phyloP scores from a whole-genome alignment of 2,329 filamentous ascomycete species.

The Dactylellina haptotyla region DNA sequence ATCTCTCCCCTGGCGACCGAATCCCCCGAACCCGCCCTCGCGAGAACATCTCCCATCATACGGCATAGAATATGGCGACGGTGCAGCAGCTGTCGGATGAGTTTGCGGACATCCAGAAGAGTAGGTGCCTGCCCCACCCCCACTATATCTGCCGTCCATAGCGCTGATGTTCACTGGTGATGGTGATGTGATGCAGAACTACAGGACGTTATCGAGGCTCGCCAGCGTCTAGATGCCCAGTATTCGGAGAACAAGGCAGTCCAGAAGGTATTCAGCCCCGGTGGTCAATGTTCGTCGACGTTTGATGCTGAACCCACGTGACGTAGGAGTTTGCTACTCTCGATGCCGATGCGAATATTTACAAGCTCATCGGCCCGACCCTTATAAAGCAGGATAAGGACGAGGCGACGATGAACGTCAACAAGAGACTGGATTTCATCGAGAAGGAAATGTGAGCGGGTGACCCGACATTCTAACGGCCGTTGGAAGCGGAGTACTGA shows the following conservation, averaged over 20 bases:
- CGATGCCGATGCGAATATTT: constrained; percentile 85
- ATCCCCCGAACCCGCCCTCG: too few relatives aligned
- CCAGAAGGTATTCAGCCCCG: constrained; percentile 71
- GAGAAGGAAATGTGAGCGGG: constrained; percentile 83
- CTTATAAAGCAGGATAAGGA: constrained; percentile 92
- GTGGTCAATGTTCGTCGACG: not conserved
- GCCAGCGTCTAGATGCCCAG: constrained; percentile 93
- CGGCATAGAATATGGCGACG: constrained; percentile 75
- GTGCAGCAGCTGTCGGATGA: constrained; percentile 87
- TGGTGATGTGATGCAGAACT: constrained; percentile 71
- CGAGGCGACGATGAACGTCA: constrained; percentile 90
- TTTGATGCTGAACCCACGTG: not conserved
- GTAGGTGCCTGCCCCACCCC: constrained; percentile 64
- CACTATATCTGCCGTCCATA: not conserved
- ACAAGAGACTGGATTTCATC: constrained; percentile 90
- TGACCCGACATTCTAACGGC: not conserved
- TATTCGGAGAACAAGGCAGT: constrained; percentile 92
- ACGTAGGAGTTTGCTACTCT: constrained; percentile 81
- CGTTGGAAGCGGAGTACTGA: not conserved
- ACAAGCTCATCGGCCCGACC: constrained; percentile 93
- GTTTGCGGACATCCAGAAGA: constrained; percentile 85
- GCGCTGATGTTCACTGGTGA: not conserved
- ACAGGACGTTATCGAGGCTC: constrained; percentile 76
- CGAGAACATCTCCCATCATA: too few relatives aligned
- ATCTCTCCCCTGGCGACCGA: not conserved